Base-by-base conservation (phyloP, 768 basidiomycete genomes). In the Lactarius evosmus region DNA sequence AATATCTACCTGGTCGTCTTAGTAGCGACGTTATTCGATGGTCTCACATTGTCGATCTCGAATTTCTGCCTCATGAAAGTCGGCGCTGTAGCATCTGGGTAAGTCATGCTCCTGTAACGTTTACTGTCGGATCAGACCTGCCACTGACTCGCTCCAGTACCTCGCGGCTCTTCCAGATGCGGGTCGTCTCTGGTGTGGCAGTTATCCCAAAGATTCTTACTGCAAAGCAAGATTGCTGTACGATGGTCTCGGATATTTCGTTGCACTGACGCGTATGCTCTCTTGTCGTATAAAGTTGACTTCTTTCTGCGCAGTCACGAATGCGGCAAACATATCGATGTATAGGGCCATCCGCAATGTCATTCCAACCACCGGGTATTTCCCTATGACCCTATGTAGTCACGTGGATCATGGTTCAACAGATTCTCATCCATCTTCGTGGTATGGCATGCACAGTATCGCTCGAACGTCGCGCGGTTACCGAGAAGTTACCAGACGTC, bases 201-300 rank as follows among this genome's bases (percentile, higher is more conserved):
- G n/a, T n/a, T n/a, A 14, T 17, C 25, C n/a, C n/a, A 11, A 16
- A 4, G 2, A 46, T 22, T 25, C 46, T 58, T 50, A 61, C 41
- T 38, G 3, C 8, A 9, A 12, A 29, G 14, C 19, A 66, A 88
- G 85, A 74, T 84, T 88, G 83, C 74, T 89, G 4, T 85, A 83
- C 61, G 86, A 89, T 66, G 87, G 87, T 27, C 73, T 88, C 30
- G 80, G 82, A 22, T 88, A 86, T 70, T 84, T 88, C 62, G 66
- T 85, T 33, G 77, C 76, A 5, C 73, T 89, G 49, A 84, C 85
- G 58, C 75, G 71, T 79, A 58, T 16, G 70, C 61, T 6, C 6
- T 14, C 17, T 27, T 27, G 22, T n/a, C 34, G 3, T 54, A 52
- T 44, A 32, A n/a, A 27, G 1, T 9, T 22, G 55, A 46, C 4